Evolutionary conservation across 345 rosid genomes (phyloP), one percentile per base, ranked within the genome.

Genomic region (Pistacia integerrima): DNA sequence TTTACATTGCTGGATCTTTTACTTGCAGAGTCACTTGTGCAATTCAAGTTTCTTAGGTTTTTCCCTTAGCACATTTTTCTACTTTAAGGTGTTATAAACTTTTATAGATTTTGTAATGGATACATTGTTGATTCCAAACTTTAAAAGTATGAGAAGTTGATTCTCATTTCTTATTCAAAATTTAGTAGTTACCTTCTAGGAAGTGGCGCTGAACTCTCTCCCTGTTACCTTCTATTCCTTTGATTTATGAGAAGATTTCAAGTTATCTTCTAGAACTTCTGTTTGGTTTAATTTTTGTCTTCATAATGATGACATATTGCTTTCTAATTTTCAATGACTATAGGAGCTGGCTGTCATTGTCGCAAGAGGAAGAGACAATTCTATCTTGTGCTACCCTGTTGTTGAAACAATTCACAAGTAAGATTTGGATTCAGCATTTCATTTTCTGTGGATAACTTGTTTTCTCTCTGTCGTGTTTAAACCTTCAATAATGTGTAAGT

Each of bases 331-430:
- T 12, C 46, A 56, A 20, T 56, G 17, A 71, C 57, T 76, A n/a
- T 66, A 91, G 94, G 99, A 96, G 86, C 83, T 96, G 68, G 98
- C 97, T 56, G 97, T 96, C 82, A 88, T 94, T 73, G 97, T 96
- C 64, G 98, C 92, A 17, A 93, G 99, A 81, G 98, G 92, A 80
- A 93, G 88, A 84, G 95, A 91, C 79, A 84, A 88, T 70, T 92
- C 97, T 77, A 85, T 93, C 79, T 79, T 80, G 69, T 91, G 98
- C 82, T 97, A 92, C 77, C 97, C 97, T 14, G 97, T 90, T 78
- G 98, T 94, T 75, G 98, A 94, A 88, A 94, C 98, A 56, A 84
- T 96, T 83, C 98, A 97, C 88, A 94, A 82, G 99, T 94, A 84
- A 60, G 82, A 59, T 56, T 48, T 62, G 3, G 73, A 28, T 78